These are phyloP conservation scores for Pythium monospermum DNA, from an alignment of 352 stramenopile species.

Conservation along the genomic window DNA sequence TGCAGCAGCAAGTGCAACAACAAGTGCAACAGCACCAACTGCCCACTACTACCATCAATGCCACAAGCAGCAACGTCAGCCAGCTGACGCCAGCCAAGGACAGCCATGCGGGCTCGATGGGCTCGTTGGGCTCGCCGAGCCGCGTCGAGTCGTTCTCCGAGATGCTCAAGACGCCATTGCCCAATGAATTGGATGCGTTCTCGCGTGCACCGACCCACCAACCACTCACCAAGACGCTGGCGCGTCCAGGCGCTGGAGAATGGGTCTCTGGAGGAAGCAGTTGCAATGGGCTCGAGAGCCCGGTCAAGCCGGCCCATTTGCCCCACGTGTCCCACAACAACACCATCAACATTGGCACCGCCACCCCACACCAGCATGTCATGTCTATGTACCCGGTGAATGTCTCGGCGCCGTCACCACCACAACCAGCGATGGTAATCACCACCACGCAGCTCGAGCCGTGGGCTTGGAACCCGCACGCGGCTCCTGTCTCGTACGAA, in stretches of 20 bases:
- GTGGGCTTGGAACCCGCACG: conserved; percentile 56
- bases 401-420: not conserved
- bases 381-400: conserved; percentile 2
- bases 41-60: conserved; percentile 2
- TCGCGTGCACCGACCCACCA: conserved; percentile 36
- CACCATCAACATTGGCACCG: conserved; percentile 21
- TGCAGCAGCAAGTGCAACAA: conserved; percentile 23
- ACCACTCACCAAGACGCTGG: conserved; percentile 48
- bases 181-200: conserved; percentile 23
- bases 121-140: conserved; percentile 13
- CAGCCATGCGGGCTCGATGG: not conserved
- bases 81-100: not conserved
- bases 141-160: conserved; percentile 33
- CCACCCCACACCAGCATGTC: conserved; percentile 2
- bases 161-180: conserved; percentile 37
- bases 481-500: conserved; percentile 36
- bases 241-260: conserved; percentile 28
- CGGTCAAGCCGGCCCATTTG: conserved; percentile 26
- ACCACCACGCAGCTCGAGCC: conserved; percentile 48
- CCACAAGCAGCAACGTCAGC: conserved; percentile 5
- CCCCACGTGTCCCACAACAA: conserved; percentile 39
- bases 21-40: conserved; percentile 13
- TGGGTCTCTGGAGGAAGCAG: conserved; percentile 25
- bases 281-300: conserved; percentile 48
- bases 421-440: conserved; percentile 16